phyloP scores from a whole-genome alignment of 1,139 yeast genomes.

The Meyerozyma guilliermondii region DNA sequence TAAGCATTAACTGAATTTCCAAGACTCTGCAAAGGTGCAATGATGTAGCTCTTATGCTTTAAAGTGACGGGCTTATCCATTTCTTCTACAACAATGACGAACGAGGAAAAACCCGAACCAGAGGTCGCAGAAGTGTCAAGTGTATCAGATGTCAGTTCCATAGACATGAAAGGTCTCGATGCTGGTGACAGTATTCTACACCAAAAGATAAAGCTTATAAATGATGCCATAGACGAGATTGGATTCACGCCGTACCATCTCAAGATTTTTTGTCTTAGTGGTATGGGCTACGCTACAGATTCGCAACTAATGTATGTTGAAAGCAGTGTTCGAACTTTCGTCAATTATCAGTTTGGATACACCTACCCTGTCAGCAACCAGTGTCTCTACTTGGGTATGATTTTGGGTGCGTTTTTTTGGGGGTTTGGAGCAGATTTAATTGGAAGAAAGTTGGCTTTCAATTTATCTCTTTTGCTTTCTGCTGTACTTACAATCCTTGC shows the following conservation, averaged over 20 bases:
- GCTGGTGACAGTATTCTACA: slow-evolving; percentile 25
- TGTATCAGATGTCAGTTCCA: neutral
- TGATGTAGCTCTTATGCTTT: neutral
- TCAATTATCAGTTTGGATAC: slow-evolving; percentile 39
- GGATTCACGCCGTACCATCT: slow-evolving; percentile 48
- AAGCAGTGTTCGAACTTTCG: slow-evolving; percentile 30
- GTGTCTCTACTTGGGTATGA: slow-evolving; percentile 33
- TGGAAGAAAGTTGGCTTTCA: slow-evolving; percentile 55
- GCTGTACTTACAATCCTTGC: slow-evolving; percentile 48
- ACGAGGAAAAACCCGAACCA: neutral
- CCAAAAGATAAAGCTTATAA: slow-evolving; percentile 33
- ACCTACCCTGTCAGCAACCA: slow-evolving; percentile 27
- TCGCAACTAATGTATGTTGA: slow-evolving; percentile 47
- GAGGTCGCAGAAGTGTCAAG: neutral
- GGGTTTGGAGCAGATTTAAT: slow-evolving; percentile 57
- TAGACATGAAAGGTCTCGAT: slow-evolving; percentile 17
- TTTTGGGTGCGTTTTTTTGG: slow-evolving; percentile 53
- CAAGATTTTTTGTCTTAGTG: slow-evolving; percentile 42
- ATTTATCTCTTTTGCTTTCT: slow-evolving; percentile 44
- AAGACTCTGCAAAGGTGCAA: neutral
- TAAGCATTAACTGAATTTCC: neutral
- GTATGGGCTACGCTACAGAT: slow-evolving; percentile 64
- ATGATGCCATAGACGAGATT: slow-evolving; percentile 46
- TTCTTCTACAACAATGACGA: neutral
- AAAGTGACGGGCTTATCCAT: neutral